Conservation (phyloP, 495 filamentous ascomycete genomes). For the Oidiodendron maius region DNA sequence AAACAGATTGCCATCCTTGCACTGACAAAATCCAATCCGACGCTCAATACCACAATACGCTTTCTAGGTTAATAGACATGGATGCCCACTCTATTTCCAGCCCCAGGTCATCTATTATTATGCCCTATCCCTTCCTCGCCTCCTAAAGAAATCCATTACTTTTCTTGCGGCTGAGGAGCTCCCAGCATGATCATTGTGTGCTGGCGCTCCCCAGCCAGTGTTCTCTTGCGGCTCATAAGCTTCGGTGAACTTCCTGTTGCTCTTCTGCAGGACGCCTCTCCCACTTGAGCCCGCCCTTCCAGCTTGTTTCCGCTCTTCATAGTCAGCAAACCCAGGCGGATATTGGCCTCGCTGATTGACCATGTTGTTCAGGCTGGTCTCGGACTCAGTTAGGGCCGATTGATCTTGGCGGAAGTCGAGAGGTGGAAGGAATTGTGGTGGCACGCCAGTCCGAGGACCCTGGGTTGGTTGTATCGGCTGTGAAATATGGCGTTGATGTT, state of each 20-base stretch:
- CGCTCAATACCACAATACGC: background rate
- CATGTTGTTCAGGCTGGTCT: constrained; percentile 37
- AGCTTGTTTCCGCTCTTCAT: constrained; percentile 26
- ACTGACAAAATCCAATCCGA: background rate
- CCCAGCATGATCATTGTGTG: constrained; percentile 62
- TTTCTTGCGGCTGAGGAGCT: constrained; percentile 79
- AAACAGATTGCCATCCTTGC: background rate
- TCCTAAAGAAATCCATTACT: constrained; percentile 97
- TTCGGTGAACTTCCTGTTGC: constrained; percentile 76
- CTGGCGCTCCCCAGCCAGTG: constrained; percentile 28
- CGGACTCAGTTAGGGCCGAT: constrained; percentile 38
- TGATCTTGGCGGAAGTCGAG: constrained; percentile 37
- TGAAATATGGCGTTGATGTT: constrained; percentile 24
- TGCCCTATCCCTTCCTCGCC: constrained; percentile 62
- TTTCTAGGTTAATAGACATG: background rate
- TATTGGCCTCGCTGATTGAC: constrained; percentile 10
- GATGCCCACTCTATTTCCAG: background rate
- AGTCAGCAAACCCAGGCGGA: constrained; percentile 30
- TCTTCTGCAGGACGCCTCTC: constrained; percentile 67
- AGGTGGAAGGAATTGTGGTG: constrained; percentile 22
- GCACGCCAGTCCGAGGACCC: constrained; percentile 36
- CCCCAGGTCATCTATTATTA: background rate
- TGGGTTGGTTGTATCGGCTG: constrained; percentile 12
- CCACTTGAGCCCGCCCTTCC: constrained; percentile 19
- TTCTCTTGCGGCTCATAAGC: constrained; percentile 69